Conservation (phyloP, 2,329 filamentous ascomycete genomes). For the Cryphonectria carpinicola region DNA sequence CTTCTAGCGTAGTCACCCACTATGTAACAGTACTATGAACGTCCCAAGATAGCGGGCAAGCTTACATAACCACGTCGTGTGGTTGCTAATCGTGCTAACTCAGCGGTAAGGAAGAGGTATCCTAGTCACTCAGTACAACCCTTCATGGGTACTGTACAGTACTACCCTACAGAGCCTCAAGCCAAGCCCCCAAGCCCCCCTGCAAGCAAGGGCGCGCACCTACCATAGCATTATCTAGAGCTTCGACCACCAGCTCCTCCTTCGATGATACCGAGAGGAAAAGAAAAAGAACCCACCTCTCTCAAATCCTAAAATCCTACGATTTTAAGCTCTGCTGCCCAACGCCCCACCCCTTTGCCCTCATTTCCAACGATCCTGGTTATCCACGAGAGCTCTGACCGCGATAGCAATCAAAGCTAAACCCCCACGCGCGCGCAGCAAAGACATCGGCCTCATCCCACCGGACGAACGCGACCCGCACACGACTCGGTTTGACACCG, state of each 20-base stretch:
- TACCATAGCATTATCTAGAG: slow-evolving; percentile 2
- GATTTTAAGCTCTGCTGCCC: slow-evolving; percentile 26
- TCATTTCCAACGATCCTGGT: slow-evolving; percentile 20
- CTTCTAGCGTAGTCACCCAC: not conserved
- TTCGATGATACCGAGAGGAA: not conserved
- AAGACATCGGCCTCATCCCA: not conserved
- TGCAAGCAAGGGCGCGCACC: not conserved
- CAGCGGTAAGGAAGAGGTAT: not conserved
- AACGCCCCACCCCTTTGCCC: slow-evolving; percentile 27
- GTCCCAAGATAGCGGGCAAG: not conserved
- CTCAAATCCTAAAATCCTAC: slow-evolving; percentile 11
- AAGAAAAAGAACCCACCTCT: slow-evolving; percentile 13
- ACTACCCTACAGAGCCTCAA: slow-evolving; percentile 6
- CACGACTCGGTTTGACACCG: not conserved
- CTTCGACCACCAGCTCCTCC: slow-evolving; percentile 7
- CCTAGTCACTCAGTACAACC: not conserved
- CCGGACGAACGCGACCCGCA: not conserved
- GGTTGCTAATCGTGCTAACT: too few relatives aligned
- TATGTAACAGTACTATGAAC: not conserved
- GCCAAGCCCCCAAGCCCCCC: not conserved
- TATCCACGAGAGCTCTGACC: not conserved
- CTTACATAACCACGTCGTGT: not conserved
- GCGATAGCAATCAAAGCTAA: not conserved
- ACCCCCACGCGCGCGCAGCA: not conserved
- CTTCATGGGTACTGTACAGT: not conserved